Evolutionary conservation across 768 basidiomycete species (phyloP).

Genomic region (Saitozyma podzolica): DNA sequence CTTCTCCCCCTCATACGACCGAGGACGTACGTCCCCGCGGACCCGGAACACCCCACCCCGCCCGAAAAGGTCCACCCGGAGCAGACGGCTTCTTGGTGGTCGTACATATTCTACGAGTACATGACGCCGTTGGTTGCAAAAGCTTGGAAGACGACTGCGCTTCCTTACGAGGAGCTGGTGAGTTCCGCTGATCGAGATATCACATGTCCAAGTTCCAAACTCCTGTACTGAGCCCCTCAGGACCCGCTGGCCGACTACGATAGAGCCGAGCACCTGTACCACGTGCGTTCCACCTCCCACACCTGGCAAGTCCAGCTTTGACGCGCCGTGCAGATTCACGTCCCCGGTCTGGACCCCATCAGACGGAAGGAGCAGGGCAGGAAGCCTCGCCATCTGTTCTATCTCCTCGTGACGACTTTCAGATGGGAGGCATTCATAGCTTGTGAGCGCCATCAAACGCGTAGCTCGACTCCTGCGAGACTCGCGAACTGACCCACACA

Average conservation of each 20-base stretch:
- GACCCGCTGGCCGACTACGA: constrained; percentile 59
- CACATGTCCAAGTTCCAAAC: neutral
- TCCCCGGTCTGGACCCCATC: constrained; percentile 54
- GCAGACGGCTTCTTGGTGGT: constrained; percentile 59
- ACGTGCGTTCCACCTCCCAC: constrained; percentile 13
- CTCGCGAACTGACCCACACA: neutral
- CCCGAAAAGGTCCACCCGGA: constrained; percentile 54
- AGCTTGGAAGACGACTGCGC: constrained; percentile 42
- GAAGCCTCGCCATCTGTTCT: constrained; percentile 57
- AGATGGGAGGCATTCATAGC: constrained; percentile 24
- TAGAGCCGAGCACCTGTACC: constrained; percentile 45
- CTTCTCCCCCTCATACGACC: constrained; percentile 63
- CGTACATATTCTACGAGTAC: constrained; percentile 58
- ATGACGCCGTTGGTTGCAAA: constrained; percentile 57
- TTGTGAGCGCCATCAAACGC: constrained; percentile 3
- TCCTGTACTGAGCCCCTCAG: neutral
- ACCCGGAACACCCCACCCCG: constrained; percentile 53
- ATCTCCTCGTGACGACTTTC: constrained; percentile 54
- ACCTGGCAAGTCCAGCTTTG: neutral
- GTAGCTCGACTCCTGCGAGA: constrained; percentile 1
- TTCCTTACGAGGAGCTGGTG: constrained; percentile 51
- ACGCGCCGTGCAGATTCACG: constrained; percentile 32
- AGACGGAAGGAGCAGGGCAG: constrained; percentile 46
- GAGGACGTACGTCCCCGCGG: constrained; percentile 62
- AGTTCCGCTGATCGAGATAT: neutral